These are phyloP conservation scores for Plenodomus biglobosus DNA, from an alignment of 2,329 filamentous ascomycete genomes.

Conservation along the genomic window DNA sequence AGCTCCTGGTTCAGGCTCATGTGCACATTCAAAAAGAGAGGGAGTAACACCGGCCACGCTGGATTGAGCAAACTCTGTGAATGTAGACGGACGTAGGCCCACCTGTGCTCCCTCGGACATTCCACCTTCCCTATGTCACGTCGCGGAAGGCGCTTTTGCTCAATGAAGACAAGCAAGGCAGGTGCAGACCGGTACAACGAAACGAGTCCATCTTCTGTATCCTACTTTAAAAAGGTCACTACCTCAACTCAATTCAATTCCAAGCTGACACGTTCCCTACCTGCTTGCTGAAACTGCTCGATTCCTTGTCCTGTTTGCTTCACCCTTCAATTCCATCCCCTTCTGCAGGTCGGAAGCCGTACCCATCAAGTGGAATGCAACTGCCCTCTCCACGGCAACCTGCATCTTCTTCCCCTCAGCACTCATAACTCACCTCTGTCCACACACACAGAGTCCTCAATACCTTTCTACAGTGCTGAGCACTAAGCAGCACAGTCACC, in stretches of 20 bases:
- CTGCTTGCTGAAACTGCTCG: not conserved
- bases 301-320: not conserved
- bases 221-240: not conserved
- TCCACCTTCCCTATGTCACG: not conserved
- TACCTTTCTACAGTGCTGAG: not conserved
- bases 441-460: not conserved
- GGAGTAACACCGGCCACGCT: not conserved
- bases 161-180: not conserved
- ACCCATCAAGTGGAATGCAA: constrained; percentile 5
- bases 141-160: not conserved
- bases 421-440: not conserved
- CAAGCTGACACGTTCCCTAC: not conserved
- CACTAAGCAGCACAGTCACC: not conserved
- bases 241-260: not conserved
- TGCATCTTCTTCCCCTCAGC: not conserved
- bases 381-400: constrained; percentile 6
- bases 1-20: not conserved
- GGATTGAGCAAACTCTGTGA: not conserved
- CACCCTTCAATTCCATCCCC: not conserved
- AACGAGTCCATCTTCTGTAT: not conserved
- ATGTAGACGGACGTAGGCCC: not conserved
- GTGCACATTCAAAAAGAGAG: not conserved
- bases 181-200: not conserved
- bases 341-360: not conserved
- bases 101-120: not conserved